These are phyloP conservation scores for Yarrowia sp. DNA, from an alignment of 805 yeast species.

Conservation along the genomic window DNA sequence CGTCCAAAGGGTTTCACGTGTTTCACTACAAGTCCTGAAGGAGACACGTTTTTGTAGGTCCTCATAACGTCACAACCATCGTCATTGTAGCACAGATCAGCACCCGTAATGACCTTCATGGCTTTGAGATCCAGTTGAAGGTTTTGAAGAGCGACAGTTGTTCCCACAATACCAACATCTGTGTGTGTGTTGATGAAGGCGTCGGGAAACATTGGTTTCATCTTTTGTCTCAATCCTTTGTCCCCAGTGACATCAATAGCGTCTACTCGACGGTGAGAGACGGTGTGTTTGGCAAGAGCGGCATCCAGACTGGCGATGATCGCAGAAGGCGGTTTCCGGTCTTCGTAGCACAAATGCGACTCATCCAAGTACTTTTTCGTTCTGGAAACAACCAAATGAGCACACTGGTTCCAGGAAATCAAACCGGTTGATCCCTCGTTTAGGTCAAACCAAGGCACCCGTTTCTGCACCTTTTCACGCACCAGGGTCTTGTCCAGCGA, in stretches of 20 bases:
- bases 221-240: background rate
- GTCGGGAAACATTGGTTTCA: constrained; percentile 3
- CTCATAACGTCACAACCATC: background rate
- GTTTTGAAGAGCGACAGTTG: background rate
- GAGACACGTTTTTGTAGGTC: background rate
- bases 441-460: background rate
- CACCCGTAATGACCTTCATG: background rate
- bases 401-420: constrained; percentile 3
- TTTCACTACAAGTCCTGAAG: background rate
- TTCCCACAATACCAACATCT: background rate
- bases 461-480: background rate
- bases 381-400: background rate
- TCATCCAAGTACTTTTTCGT: background rate
- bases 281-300: too few relatives aligned
- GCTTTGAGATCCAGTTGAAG: background rate
- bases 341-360: too few relatives aligned
- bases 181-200: background rate
- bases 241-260: background rate
- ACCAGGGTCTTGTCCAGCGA: constrained; percentile 14
- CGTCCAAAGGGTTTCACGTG: background rate
- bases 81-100: too few relatives aligned
- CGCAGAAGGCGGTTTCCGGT: too few relatives aligned
- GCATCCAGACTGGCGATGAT: too few relatives aligned
- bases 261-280: background rate
- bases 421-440: constrained; percentile 7